Percentiles rank a stretch among this genome's conserved stretches.
phyloP scores from a whole-genome alignment of 805 yeast genomes.

The Saturnispora gosingensis region DNA sequence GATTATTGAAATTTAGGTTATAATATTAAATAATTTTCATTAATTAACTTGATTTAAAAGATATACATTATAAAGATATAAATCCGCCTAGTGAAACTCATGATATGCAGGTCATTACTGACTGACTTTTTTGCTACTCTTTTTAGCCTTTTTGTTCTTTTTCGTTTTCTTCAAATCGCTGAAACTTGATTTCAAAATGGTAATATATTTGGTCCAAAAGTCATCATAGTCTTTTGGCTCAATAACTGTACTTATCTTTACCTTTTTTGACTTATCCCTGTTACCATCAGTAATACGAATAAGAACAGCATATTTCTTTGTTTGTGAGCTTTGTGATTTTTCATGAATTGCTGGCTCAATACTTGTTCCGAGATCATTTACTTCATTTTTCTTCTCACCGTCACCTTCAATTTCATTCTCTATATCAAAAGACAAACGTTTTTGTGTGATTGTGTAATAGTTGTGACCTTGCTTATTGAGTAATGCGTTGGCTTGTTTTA shows the following conservation, averaged over 20 bases:
- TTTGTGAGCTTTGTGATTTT: background rate
- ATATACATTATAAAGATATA: background rate
- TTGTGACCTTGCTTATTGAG: slow-evolving; percentile 21
- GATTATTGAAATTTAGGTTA: background rate
- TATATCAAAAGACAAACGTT: slow-evolving; percentile 32
- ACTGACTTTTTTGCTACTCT: slow-evolving; percentile 9
- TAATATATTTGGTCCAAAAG: slow-evolving; percentile 73
- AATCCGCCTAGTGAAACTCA: background rate
- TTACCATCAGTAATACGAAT: slow-evolving; percentile 60
- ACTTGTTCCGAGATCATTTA: slow-evolving; percentile 14
- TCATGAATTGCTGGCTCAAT: slow-evolving; percentile 12
- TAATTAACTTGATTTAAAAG: background rate
- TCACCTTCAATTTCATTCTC: slow-evolving; percentile 14
- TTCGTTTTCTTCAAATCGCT: slow-evolving; percentile 75
- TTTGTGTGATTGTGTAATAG: slow-evolving; percentile 52
- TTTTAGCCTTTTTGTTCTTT: slow-evolving; percentile 47
- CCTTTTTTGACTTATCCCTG: slow-evolving; percentile 38
- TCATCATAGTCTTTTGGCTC: slow-evolving; percentile 47
- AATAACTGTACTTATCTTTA: slow-evolving; percentile 68
- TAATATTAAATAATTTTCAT: background rate
- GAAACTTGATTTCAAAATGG: slow-evolving; percentile 60
- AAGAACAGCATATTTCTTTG: slow-evolving; percentile 43
- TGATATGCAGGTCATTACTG: background rate
- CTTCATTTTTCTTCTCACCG: slow-evolving; percentile 2
- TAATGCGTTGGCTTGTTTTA: slow-evolving; percentile 16